Conservation (phyloP, 129 eudicot species). For the Artemisia argyi region DNA sequence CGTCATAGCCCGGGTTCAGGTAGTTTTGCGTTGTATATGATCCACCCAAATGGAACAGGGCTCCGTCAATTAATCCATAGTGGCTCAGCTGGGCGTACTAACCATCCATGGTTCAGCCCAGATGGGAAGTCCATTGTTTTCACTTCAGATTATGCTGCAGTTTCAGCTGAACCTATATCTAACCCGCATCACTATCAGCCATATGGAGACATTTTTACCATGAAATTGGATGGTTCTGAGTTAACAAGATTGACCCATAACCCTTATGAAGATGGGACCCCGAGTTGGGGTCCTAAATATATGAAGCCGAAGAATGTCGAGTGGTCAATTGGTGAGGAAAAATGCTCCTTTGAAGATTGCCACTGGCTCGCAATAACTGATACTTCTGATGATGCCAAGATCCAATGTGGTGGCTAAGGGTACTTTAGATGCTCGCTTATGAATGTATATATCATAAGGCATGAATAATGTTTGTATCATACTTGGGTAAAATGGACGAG, state of each 20-base stretch:
- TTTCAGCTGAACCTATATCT: conserved; percentile 89
- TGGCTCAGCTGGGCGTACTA: conserved; percentile 63
- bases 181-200: conserved; percentile 82
- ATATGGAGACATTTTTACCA: conserved; percentile 74
- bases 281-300: conserved; percentile 61
- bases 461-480: conserved; percentile 1
- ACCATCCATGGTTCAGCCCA: conserved; percentile 90
- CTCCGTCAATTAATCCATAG: conserved; percentile 68
- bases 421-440: too few relatives aligned
- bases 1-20: conserved; percentile 77
- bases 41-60: conserved; percentile 88
- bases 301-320: conserved; percentile 41
- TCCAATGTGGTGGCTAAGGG: too few relatives aligned
- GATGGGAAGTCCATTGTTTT: conserved; percentile 62
- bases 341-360: conserved; percentile 69
- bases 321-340: conserved; percentile 41
- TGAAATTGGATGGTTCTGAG: conserved; percentile 58
- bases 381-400: too few relatives aligned
- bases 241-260: conserved; percentile 51
- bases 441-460: too few relatives aligned
- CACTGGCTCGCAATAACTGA: conserved; percentile 43
- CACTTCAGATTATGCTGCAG: conserved; percentile 77
- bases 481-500: background rate
- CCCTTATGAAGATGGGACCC: conserved; percentile 82
- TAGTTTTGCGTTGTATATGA: conserved; percentile 62